Conservation (phyloP, 495 filamentous ascomycete genomes). For the Talaromyces nanjingensis region DNA sequence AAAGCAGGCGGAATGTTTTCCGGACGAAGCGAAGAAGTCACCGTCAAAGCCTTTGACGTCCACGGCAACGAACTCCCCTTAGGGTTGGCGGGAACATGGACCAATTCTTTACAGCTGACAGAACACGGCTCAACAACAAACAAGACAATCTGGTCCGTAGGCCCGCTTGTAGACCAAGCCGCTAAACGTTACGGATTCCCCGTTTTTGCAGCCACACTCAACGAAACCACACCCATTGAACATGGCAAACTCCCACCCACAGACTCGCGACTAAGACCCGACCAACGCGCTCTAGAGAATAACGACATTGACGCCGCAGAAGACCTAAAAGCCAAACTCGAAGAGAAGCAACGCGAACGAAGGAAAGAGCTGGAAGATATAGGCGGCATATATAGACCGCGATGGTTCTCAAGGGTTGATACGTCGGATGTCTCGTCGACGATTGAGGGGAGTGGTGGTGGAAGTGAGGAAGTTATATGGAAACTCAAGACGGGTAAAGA, state of each 20-base stretch:
- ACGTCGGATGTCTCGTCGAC: slow-evolving; percentile 15
- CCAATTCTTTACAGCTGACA: slow-evolving; percentile 55
- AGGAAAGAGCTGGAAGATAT: slow-evolving; percentile 66
- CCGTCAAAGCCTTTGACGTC: slow-evolving; percentile 59
- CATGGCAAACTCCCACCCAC: slow-evolving; percentile 64
- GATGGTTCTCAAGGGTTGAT: slow-evolving; percentile 71
- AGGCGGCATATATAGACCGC: slow-evolving; percentile 62
- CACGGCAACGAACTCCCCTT: slow-evolving; percentile 54
- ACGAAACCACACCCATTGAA: slow-evolving; percentile 82
- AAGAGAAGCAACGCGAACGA: slow-evolving; percentile 75
- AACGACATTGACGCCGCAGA: slow-evolving; percentile 82
- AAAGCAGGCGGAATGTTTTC: slow-evolving; percentile 94
- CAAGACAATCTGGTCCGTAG: slow-evolving; percentile 69
- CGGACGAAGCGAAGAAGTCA: slow-evolving; percentile 84
- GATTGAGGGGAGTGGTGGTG: slow-evolving; percentile 17
- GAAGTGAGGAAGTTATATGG: slow-evolving; percentile 71
- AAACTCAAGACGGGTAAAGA: slow-evolving; percentile 70
- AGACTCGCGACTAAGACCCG: slow-evolving; percentile 78
- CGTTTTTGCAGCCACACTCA: slow-evolving; percentile 74
- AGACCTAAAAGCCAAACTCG: slow-evolving; percentile 70
- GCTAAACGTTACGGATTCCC: slow-evolving; percentile 80
- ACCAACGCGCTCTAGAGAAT: slow-evolving; percentile 80
- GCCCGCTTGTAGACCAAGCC: slow-evolving; percentile 66
- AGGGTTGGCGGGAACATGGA: slow-evolving; percentile 79
- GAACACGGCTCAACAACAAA: slow-evolving; percentile 48